A percentile compares a stretch with the other conserved stretches of the same genome.
Conservation (phyloP, 108 stramenopile species). For the Seminavis robusta region DNA sequence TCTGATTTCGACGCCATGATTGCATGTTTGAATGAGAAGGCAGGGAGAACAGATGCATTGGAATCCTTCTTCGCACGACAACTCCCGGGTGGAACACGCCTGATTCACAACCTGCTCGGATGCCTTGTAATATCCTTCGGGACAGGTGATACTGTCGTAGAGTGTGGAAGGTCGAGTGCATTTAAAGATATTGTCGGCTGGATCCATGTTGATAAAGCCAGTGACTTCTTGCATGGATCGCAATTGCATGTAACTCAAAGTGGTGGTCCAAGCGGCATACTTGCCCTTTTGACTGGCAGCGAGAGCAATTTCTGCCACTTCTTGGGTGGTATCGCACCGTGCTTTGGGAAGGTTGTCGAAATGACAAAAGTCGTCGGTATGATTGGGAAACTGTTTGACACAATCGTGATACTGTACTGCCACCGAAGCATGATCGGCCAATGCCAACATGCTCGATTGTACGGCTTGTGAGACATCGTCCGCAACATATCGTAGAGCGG, state of each 20-base stretch:
- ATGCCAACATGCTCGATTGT: constrained; percentile 20
- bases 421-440: constrained; percentile 13
- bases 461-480: constrained; percentile 19
- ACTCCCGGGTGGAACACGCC: constrained; percentile 14
- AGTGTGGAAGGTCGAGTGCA: constrained; percentile 9
- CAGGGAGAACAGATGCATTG: constrained; percentile 14
- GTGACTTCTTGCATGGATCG: constrained; percentile 17
- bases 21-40: neutral
- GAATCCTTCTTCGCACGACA: constrained; percentile 10
- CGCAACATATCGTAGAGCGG: constrained; percentile 16
- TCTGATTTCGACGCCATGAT: neutral
- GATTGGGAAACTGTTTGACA: too few relatives aligned
- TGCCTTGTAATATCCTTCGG: constrained; percentile 14
- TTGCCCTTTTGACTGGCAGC: neutral
- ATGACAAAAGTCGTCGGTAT: too few relatives aligned
- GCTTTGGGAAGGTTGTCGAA: neutral
- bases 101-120: constrained; percentile 4
- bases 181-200: neutral
- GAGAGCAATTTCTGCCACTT: neutral
- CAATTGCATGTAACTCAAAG: constrained; percentile 9
- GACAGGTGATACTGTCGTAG: constrained; percentile 28
- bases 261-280: constrained; percentile 8
- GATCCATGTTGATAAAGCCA: constrained; percentile 7
- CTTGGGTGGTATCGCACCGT: neutral
- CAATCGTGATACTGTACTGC: too few relatives aligned